A percentile compares a stretch with the other conserved stretches of the same genome.
Conservation (phyloP, 2,329 filamentous ascomycete species). For the Alternaria rosae region DNA sequence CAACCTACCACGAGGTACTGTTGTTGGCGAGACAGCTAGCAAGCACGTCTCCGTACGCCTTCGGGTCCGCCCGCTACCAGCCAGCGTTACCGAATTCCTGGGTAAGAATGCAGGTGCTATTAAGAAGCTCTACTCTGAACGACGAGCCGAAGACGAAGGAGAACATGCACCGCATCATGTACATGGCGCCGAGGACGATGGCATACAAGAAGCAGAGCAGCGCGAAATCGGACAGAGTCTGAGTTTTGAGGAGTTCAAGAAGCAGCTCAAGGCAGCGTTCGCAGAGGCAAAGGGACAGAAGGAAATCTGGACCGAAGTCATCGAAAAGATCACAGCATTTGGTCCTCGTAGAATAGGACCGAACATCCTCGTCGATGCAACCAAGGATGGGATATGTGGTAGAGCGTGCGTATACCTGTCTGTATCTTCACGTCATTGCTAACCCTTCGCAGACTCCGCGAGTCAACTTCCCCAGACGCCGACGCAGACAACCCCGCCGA, state of each 20-base stretch:
- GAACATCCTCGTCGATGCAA: slow-evolving; percentile 88
- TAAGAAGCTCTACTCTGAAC: slow-evolving; percentile 78
- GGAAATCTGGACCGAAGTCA: slow-evolving; percentile 77
- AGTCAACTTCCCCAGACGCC: slow-evolving; percentile 48
- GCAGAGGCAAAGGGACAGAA: slow-evolving; percentile 74
- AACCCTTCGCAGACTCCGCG: slow-evolving; percentile 34
- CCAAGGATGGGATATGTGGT: slow-evolving; percentile 72
- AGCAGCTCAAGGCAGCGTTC: slow-evolving; percentile 72
- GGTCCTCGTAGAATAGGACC: slow-evolving; percentile 85
- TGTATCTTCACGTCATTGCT: slow-evolving; percentile 1
- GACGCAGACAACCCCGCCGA: slow-evolving; percentile 21
- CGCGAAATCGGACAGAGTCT: slow-evolving; percentile 66
- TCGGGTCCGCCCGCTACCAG: slow-evolving; percentile 79
- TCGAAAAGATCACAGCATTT: slow-evolving; percentile 87
- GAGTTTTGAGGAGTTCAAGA: slow-evolving; percentile 77
- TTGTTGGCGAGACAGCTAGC: slow-evolving; percentile 78
- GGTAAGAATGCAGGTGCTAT: slow-evolving; percentile 80
- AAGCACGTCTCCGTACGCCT: slow-evolving; percentile 84
- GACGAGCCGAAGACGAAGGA: slow-evolving; percentile 59
- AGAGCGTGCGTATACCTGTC: slow-evolving; percentile 66
- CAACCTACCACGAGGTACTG: slow-evolving; percentile 82
- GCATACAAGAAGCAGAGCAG: slow-evolving; percentile 59
- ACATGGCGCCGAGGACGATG: slow-evolving; percentile 59
- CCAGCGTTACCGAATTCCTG: slow-evolving; percentile 82
- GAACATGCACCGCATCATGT: slow-evolving; percentile 50